Base-by-base conservation (phyloP, 768 basidiomycete species). In the Tulasnella sp. region DNA sequence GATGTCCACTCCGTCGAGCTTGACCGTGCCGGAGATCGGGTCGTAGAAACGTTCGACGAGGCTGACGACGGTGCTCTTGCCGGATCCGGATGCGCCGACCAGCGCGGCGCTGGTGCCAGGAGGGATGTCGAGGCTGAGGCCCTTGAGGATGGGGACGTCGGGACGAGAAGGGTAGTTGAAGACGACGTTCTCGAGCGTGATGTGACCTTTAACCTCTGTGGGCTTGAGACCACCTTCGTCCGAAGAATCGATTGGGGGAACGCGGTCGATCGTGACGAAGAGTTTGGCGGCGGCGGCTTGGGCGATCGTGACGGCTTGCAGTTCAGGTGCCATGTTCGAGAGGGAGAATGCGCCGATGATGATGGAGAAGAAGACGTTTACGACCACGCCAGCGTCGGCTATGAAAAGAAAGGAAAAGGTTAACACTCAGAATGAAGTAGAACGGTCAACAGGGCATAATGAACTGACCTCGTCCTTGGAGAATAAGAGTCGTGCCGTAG, bases 31-130 rank as follows among this genome's bases (percentile, higher is more conserved):
- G 0, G 86, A 85, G 0, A 88, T 85, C 1, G 96, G 94, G 84
- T 97, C 96, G 84, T 97, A 97, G 87, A 96, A 97, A 3, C 96
- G 90, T 84, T 96, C 95, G 60, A 96, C 91, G 22, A 96, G 90
- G 28, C 91, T 90, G 42, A 96, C 89, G 77, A 95, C 86, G 6
- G 94, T 94, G 18, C 78, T 80, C 72, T 83, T 84, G 18, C 93
- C 93, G 5, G 92, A 93, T 8, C 93, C 94, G 50, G 92, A 93
- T 18, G 94, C 93, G 75, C 94, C 93, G 72, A 94, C 93, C 46
- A 94, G 88, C 18, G 93, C 93, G 18, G 91, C 90, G 5, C 93
- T 93, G 85, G 93, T 92, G 37, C 95, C 94, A 0, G 93, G 92
- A 34, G 89, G 88, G 88, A 96, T 95, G 5, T 88, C 88, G 82